Conservation (phyloP, 208 protist species). For the Porcisia hertigi region DNA sequence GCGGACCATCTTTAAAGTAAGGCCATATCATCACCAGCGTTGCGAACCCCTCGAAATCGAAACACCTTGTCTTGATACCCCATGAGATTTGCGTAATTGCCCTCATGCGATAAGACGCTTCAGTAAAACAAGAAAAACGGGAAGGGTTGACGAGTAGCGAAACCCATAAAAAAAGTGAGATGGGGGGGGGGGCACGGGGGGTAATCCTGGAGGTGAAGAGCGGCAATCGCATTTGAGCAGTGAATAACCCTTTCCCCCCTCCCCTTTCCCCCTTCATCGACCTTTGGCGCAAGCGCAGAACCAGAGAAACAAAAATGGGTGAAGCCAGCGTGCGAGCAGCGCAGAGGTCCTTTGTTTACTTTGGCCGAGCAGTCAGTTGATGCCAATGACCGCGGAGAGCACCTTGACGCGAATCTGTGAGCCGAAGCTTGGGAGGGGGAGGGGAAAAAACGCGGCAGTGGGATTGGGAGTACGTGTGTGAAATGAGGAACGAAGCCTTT, state of each 20-base stretch:
- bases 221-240: not conserved
- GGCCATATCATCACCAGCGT: not conserved
- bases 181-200: too few relatives aligned
- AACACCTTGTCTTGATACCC: not conserved
- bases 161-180: not conserved
- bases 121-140: too few relatives aligned
- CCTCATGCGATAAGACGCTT: not conserved
- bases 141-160: not conserved
- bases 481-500: not conserved
- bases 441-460: not conserved
- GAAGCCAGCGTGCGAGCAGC: not conserved
- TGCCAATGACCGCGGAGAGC: not conserved
- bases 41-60: not conserved
- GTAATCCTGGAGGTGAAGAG: not conserved
- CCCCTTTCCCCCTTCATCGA: too few relatives aligned
- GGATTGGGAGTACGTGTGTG: not conserved
- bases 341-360: not conserved
- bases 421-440: too few relatives aligned
- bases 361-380: too few relatives aligned
- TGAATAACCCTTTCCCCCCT: not conserved
- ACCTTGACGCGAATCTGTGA: not conserved
- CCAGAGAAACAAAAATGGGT: not conserved
- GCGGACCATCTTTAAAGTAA: not conserved
- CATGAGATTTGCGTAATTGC: not conserved
- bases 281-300: not conserved